phyloP scores from a whole-genome alignment of 1,284 basidiomycete species.

The Tetrapyrgos nigripes region DNA sequence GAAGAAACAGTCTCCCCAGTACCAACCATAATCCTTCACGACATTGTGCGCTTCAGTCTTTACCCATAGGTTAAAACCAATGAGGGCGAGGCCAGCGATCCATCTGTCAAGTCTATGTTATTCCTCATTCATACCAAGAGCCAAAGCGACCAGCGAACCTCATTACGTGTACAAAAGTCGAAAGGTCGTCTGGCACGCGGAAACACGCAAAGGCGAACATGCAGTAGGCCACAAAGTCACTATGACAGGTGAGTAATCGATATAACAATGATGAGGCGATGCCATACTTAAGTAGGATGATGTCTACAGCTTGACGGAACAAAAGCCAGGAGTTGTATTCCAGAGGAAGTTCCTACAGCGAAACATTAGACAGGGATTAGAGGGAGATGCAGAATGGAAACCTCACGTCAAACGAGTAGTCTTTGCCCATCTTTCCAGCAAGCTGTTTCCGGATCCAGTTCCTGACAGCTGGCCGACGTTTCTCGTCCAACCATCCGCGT shows the following conservation, averaged over 20 bases:
- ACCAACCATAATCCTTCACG: conserved; percentile 94
- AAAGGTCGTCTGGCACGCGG: conserved; percentile 82
- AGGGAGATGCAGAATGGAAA: conserved; percentile 19
- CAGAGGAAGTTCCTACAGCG: conserved; percentile 74
- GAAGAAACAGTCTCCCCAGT: conserved; percentile 99
- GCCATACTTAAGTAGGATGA: conserved; percentile 92
- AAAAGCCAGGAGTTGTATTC: conserved; percentile 94
- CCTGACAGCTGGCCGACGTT: conserved; percentile 66
- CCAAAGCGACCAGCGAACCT: conserved; percentile 50
- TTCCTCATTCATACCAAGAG: background rate
- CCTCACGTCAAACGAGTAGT: conserved; percentile 91
- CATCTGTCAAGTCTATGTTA: conserved; percentile 59
- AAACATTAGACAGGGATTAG: conserved; percentile 7
- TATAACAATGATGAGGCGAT: background rate
- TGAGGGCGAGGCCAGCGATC: conserved; percentile 85
- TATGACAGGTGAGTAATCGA: conserved; percentile 35
- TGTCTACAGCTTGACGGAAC: conserved; percentile 91
- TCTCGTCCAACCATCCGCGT: conserved; percentile 88
- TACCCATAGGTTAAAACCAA: conserved; percentile 98
- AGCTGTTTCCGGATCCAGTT: conserved; percentile 90
- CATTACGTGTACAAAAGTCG: conserved; percentile 76
- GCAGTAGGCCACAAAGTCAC: conserved; percentile 95
- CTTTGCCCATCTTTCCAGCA: conserved; percentile 92
- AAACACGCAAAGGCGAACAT: conserved; percentile 95
- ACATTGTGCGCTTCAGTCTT: conserved; percentile 98